Conservation (phyloP, 192 early-diverging fungal species). For the Podila epigama region DNA sequence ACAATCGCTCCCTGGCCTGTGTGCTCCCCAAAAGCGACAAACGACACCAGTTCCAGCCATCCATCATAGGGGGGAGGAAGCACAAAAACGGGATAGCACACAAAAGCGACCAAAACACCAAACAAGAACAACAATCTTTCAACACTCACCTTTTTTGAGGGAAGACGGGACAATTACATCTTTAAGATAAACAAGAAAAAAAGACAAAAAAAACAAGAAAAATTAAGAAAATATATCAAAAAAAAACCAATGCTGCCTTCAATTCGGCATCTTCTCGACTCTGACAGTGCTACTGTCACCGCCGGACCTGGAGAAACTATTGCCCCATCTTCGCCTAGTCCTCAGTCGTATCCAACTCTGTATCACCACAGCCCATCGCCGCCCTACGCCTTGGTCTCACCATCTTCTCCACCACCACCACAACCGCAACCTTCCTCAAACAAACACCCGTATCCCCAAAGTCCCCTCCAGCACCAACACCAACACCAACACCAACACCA, state of each 20-base stretch:
- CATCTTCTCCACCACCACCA: constrained; percentile 1
- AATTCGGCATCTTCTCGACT: constrained; percentile 28
- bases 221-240: background rate
- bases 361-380: background rate
- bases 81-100: too few species aligned
- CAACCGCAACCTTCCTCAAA: background rate
- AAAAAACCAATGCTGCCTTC: constrained; percentile 29
- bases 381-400: background rate
- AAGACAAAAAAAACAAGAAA: too few species aligned
- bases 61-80: too few species aligned
- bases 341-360: background rate
- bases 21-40: too few species aligned
- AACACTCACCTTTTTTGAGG: too few species aligned
- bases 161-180: background rate
- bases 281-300: constrained; percentile 1
- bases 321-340: background rate
- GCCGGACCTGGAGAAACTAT: background rate
- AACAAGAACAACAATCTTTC: too few species aligned
- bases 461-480: background rate
- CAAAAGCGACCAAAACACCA: too few species aligned
- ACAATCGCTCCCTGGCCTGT: too few species aligned
- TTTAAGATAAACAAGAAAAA: background rate
- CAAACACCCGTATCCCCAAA: too few species aligned
- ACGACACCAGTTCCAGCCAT: too few species aligned
- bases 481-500: background rate